Evolutionary conservation across 495 filamentous ascomycete species (phyloP).

Genomic region (Trichoderma virens): DNA sequence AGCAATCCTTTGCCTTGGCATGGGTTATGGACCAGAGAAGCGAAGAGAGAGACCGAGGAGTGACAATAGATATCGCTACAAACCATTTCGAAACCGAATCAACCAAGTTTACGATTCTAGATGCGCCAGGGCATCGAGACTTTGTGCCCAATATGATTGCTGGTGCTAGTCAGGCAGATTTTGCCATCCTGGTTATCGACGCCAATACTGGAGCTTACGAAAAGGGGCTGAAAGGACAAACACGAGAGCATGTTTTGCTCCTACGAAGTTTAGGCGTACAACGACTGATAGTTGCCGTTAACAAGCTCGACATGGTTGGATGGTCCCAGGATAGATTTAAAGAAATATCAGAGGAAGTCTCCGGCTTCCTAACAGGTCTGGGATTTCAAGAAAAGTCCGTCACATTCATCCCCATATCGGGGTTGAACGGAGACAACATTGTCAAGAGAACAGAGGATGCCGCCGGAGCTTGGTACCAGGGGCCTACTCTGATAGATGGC

Average conservation of each 20-base stretch:
- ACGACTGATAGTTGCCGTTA: conserved; percentile 79
- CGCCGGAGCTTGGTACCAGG: conserved; percentile 66
- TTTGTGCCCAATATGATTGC: conserved; percentile 99
- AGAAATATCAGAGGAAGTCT: conserved; percentile 77
- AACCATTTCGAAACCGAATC: conserved; percentile 86
- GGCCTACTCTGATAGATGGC: conserved; percentile 70
- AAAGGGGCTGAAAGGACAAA: conserved; percentile 87
- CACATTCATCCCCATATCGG: conserved; percentile 81
- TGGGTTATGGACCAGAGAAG: conserved; percentile 90
- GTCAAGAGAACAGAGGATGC: conserved; percentile 49
- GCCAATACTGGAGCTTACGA: conserved; percentile 83
- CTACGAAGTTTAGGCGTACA: conserved; percentile 89
- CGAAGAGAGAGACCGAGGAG: conserved; percentile 79
- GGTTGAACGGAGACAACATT: conserved; percentile 82
- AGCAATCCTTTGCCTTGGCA: conserved; percentile 89
- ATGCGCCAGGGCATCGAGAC: conserved; percentile 89
- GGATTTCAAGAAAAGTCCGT: conserved; percentile 75
- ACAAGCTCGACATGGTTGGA: conserved; percentile 80
- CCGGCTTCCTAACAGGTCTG: conserved; percentile 70
- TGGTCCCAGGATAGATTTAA: conserved; percentile 78
- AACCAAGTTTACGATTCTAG: conserved; percentile 85
- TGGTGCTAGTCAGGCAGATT: conserved; percentile 90
- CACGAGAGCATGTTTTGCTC: conserved; percentile 84
- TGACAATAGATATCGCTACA: conserved; percentile 96
- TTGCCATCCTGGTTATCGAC: conserved; percentile 91